phyloP scores from a whole-genome alignment of 305 asterid genomes.

The Rubia peregrina region DNA sequence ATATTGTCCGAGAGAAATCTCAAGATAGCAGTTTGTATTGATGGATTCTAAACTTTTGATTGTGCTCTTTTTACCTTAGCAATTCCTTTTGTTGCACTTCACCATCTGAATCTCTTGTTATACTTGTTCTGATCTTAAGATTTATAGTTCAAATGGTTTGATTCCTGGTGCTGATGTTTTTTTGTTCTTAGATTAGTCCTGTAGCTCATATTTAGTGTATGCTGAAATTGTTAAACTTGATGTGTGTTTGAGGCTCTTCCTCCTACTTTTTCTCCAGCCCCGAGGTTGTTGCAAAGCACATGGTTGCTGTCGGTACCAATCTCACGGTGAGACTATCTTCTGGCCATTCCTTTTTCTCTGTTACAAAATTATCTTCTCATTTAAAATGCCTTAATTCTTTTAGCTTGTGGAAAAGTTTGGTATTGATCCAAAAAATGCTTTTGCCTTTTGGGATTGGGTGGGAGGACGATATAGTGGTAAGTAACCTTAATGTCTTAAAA shows the following conservation, averaged over 20 bases:
- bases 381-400: background rate
- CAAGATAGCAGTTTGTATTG: no score
- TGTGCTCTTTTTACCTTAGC: no score
- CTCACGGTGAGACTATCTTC: conserved; percentile 51
- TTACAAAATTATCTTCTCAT: background rate
- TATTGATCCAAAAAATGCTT: no score
- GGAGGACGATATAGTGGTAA: conserved; percentile 99
- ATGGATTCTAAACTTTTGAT: no score
- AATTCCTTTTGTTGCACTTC: no score
- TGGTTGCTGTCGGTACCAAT: conserved; percentile 99
- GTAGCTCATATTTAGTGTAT: no score
- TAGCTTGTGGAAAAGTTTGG: no score
- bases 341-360: conserved; percentile 8
- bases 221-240: background rate
- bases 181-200: no score
- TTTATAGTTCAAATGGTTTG: no score
- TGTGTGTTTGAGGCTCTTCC: background rate
- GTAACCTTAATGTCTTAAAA: conserved; percentile 18
- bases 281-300: conserved; percentile 92
- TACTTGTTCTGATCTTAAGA: no score
- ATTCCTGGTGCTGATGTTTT: no score
- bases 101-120: no score
- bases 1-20: background rate
- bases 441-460: conserved; percentile 99
- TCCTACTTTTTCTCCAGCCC: conserved; percentile 38